Conservation (phyloP, 208 protist genomes). For the Acanthamoeba triangularis region DNA sequence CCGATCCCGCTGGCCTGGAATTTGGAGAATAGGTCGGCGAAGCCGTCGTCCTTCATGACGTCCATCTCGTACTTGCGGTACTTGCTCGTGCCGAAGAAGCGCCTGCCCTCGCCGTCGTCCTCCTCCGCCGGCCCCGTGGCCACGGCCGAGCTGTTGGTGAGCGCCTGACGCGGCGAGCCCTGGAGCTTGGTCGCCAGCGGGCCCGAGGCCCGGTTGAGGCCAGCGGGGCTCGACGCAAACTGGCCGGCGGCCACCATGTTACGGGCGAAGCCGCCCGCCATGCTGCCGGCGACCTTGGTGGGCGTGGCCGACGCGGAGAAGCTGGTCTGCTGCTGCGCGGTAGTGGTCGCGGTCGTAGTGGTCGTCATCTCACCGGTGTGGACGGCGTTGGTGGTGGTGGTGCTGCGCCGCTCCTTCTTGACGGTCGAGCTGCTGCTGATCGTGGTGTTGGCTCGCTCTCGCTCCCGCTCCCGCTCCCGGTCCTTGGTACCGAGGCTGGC, state of each 20-base stretch:
- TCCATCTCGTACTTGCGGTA: constrained; percentile 64
- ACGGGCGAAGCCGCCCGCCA: not conserved
- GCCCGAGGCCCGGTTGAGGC: not conserved
- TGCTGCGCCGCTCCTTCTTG: not conserved
- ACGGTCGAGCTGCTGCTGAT: not conserved
- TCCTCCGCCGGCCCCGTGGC: not conserved
- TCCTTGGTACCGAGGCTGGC: not conserved
- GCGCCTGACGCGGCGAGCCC: not conserved
- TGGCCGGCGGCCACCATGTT: not conserved
- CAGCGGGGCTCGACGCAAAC: not conserved
- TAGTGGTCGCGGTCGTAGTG: not conserved
- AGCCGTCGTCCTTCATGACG: constrained; percentile 56
- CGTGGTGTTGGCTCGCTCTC: not conserved
- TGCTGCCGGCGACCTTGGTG: not conserved
- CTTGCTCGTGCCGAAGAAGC: constrained; percentile 9
- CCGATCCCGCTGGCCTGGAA: constrained; percentile 32
- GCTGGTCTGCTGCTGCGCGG: too few relatives aligned
- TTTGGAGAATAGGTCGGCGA: constrained; percentile 37
- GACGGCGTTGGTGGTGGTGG: not conserved
- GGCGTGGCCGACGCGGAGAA: not conserved
- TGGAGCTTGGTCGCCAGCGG: not conserved
- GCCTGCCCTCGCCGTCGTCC: not conserved
- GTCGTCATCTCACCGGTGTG: not conserved
- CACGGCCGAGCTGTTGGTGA: not conserved
- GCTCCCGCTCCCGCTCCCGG: not conserved